Base-by-base conservation (phyloP, 805 yeast genomes). In the Pichia sporocuriosa region DNA sequence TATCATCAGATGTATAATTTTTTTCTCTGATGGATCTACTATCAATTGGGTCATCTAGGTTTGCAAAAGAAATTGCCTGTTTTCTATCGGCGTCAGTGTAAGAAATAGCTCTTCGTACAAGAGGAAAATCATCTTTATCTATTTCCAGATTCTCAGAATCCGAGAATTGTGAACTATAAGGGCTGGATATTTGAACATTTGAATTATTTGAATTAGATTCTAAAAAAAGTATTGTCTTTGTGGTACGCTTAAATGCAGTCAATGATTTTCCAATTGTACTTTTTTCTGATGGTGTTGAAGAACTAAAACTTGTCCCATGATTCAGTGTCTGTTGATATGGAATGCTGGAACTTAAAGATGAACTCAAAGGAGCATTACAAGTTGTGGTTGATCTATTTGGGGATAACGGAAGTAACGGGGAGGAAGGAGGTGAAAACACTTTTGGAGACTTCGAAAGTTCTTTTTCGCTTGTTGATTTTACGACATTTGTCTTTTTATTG, bases 211-310 rank as follows among this genome's bases (percentile, higher is more conserved):
- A 39, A 12, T 37, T 27, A 12, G 51, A 37, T 9, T 46, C 50
- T 10, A 39, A 30, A 32, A 46, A 44, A 10, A 48, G 34, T 2
- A 44, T 46, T 4, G 45, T 40, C 17, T 43, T 48, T 4, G 50
- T 48, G 4, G 48, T 48, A 17, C 35, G 30, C 29, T 47, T 46
- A 10, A 48, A 31, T 2, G 40, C 39, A 32, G 32, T 44, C 9
- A 46, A 15, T 13, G 51, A 46, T 28, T 45, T 38, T 13, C 41
- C 45, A 10, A 46, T 31, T 2, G 48, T 30, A 19, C 48, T 35
- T 6, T 47, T 48, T 6, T 48, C 51, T 5, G 43, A 40, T 3
- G 43, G 47, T 6, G 32, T 27, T 4, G 48, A 47, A n/a, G 48
- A 42, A 24, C 42, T 32, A 23, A 35, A 36, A 15, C 42, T 44